phyloP scores from a whole-genome alignment of 2,329 filamentous ascomycete species.

The Alternaria brassicae region DNA sequence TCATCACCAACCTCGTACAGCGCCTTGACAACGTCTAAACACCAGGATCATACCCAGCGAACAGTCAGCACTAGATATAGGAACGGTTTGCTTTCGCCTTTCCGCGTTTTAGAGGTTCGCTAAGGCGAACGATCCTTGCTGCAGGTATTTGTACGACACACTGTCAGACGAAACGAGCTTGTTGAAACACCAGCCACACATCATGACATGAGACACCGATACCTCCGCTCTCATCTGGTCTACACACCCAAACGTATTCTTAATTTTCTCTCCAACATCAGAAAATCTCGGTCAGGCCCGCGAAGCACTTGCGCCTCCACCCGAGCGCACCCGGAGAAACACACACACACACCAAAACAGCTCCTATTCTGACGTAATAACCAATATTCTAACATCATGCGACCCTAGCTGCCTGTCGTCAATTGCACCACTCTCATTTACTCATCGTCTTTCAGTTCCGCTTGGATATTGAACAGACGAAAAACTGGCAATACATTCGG shows the following conservation, averaged over 20 bases:
- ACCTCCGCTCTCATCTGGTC: background rate
- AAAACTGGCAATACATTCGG: background rate
- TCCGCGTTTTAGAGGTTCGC: background rate
- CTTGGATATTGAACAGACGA: background rate
- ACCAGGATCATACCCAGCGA: background rate
- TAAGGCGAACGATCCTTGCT: background rate
- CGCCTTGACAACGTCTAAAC: background rate
- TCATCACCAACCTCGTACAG: background rate
- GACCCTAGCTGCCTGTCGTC: background rate
- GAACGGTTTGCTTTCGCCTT: background rate
- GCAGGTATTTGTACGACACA: background rate
- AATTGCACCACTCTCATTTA: background rate
- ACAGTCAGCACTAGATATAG: background rate
- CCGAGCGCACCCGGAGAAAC: background rate
- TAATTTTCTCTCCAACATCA: background rate
- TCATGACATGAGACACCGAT: background rate
- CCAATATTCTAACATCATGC: background rate
- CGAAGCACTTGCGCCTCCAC: background rate
- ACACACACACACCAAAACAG: background rate
- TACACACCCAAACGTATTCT: background rate
- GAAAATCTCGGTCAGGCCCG: background rate
- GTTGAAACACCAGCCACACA: background rate
- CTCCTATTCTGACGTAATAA: background rate
- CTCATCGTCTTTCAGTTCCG: background rate
- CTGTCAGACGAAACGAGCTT: background rate